These are phyloP conservation scores for Trichoderma gracile DNA, from an alignment of 2,329 filamentous ascomycete genomes.

Conservation along the genomic window DNA sequence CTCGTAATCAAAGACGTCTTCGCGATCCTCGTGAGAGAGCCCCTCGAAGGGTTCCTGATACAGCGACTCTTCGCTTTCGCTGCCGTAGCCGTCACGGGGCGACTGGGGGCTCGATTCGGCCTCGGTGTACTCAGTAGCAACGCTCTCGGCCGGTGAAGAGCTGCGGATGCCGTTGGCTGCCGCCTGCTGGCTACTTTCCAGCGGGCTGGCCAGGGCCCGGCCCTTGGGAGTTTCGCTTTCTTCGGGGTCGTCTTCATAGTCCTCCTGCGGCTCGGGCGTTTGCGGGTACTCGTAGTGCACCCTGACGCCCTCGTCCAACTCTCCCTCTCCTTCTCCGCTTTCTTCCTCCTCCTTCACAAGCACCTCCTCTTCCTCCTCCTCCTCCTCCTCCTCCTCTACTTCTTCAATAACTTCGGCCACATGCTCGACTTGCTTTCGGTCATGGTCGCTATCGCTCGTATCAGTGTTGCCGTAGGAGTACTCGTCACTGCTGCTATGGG, in stretches of 20 bases:
- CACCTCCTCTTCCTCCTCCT: neutral
- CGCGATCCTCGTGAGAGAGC: conserved; percentile 85
- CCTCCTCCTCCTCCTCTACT: neutral
- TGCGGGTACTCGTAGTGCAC: neutral
- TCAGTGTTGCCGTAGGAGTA: neutral
- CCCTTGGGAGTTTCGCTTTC: conserved; percentile 10
- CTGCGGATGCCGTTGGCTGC: conserved; percentile 27
- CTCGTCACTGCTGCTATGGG: conserved; percentile 28
- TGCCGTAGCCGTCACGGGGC: conserved; percentile 47
- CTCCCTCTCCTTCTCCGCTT: conserved; percentile 8
- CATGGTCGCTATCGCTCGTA: neutral
- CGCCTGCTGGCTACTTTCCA: neutral
- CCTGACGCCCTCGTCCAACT: neutral
- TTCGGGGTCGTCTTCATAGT: neutral
- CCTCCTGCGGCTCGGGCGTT: conserved; percentile 17
- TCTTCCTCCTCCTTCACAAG: neutral
- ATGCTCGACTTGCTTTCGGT: neutral
- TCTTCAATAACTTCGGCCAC: conserved; percentile 5
- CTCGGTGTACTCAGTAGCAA: conserved; percentile 34
- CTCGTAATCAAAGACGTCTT: conserved; percentile 95
- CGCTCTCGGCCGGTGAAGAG: conserved; percentile 26
- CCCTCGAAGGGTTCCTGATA: conserved; percentile 63
- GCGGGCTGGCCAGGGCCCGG: neutral
- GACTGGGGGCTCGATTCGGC: conserved; percentile 43
- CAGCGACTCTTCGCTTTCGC: conserved; percentile 64